Evolutionary conservation across 345 rosid species (phyloP).

Genomic region (Mallotus nudiflorus): DNA sequence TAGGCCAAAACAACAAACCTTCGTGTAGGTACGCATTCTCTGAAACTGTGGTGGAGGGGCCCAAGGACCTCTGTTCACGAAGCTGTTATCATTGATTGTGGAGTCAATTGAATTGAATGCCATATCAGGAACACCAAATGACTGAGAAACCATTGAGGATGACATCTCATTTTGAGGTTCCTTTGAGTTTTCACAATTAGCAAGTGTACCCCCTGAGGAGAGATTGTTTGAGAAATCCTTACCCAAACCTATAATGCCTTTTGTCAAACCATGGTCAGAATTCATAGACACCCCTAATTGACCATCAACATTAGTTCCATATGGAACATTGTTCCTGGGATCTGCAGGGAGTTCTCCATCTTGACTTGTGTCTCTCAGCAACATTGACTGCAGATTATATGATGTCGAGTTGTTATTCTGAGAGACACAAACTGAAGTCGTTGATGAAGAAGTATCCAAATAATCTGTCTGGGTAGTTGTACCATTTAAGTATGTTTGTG

Average conservation of each 20-base stretch:
- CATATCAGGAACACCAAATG: constrained; percentile 64
- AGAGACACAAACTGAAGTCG: constrained; percentile 59
- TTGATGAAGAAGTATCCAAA: constrained; percentile 75
- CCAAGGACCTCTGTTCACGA: constrained; percentile 50
- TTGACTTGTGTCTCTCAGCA: constrained; percentile 49
- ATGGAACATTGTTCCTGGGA: constrained; percentile 43
- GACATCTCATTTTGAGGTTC: constrained; percentile 61
- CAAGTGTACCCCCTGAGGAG: constrained; percentile 44
- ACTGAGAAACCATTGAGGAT: constrained; percentile 62
- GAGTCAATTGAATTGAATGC: constrained; percentile 58
- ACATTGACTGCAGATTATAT: constrained; percentile 42
- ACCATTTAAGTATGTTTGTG: constrained; percentile 45
- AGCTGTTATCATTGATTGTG: constrained; percentile 44
- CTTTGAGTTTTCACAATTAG: constrained; percentile 46
- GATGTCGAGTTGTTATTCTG: constrained; percentile 48
- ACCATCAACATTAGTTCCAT: constrained; percentile 34
- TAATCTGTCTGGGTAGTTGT: constrained; percentile 46
- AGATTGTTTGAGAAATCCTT: constrained; percentile 51
- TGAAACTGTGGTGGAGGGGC: constrained; percentile 49
- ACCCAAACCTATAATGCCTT: constrained; percentile 42
- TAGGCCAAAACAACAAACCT: constrained; percentile 39
- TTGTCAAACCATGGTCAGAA: constrained; percentile 43
- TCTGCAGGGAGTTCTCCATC: constrained; percentile 56
- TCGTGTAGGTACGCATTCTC: constrained; percentile 62
- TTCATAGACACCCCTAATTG: constrained; percentile 36